Conservation (phyloP, 1,284 basidiomycete species). For the Schizopora paradoxa region DNA sequence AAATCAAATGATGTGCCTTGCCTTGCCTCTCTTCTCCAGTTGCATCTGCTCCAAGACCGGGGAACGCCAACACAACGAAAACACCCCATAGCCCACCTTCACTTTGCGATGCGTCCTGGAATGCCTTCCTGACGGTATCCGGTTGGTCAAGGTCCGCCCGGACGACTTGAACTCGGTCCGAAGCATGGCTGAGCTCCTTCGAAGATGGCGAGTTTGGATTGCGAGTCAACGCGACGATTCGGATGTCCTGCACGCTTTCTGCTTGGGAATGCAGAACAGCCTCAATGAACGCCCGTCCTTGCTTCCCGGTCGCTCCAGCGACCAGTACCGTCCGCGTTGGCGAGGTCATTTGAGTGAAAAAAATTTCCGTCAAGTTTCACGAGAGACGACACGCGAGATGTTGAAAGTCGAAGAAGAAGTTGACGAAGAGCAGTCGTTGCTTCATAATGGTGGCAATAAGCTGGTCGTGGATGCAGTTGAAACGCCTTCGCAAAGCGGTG, state of each 20-base stretch:
- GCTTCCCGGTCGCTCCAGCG: conserved; percentile 41
- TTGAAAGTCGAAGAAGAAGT: no score
- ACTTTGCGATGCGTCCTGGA: conserved; percentile 30
- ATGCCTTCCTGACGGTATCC: conserved; percentile 29
- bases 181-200: conserved; percentile 23
- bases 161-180: conserved; percentile 29
- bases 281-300: conserved; percentile 33
- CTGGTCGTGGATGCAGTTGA: no score
- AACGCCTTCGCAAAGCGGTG: no score
- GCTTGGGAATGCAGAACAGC: conserved; percentile 26
- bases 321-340: conserved; percentile 29
- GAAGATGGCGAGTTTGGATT: conserved; percentile 29
- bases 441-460: no score
- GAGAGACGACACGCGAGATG: no score
- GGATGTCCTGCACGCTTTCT: conserved; percentile 22
- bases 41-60: conserved; percentile 36
- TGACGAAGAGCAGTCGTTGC: no score
- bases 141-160: conserved; percentile 33
- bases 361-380: no score
- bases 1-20: conserved; percentile 34
- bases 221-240: conserved; percentile 37
- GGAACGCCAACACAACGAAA: conserved; percentile 35
- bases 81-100: conserved; percentile 35
- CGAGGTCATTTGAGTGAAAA: no score
- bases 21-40: conserved; percentile 38